Conservation (phyloP, 148 eudicot genomes). For the Rhododendron henanense region DNA sequence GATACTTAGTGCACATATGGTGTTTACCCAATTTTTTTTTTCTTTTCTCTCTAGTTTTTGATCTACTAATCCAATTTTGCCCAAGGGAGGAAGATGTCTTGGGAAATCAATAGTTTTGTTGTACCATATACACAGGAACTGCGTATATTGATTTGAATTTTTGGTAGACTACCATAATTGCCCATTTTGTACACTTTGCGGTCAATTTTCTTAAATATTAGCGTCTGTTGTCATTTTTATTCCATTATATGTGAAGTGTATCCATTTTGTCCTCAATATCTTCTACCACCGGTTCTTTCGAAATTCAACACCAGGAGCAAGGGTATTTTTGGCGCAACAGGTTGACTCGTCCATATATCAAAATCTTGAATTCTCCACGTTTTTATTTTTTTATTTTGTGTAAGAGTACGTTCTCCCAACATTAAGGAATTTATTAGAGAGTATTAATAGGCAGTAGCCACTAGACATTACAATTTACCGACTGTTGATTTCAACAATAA, state of each 20-base stretch:
- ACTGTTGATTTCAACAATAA: too few relatives aligned
- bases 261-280: not conserved
- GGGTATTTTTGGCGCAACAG: not conserved
- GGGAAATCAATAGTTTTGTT: not conserved
- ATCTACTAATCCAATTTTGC: conserved; percentile 1
- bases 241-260: not conserved
- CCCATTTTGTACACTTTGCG: not conserved
- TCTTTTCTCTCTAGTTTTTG: not conserved
- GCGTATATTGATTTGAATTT: not conserved
- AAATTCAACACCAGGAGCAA: not conserved
- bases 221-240: not conserved
- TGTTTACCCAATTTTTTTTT: not conserved
- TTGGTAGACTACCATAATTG: not conserved
- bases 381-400: not conserved
- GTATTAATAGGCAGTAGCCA: too few relatives aligned
- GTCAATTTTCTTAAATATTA: not conserved
- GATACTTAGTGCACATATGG: not conserved
- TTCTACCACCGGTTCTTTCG: not conserved
- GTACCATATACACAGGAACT: not conserved
- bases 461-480: too few relatives aligned
- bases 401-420: not conserved
- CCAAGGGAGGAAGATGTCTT: not conserved
- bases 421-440: not conserved
- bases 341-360: not conserved
- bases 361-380: not conserved